A percentile compares a stretch with the other conserved stretches of the same genome.
Evolutionary conservation across 768 basidiomycete species (phyloP).

Genomic region (Kwoniella sp.): DNA sequence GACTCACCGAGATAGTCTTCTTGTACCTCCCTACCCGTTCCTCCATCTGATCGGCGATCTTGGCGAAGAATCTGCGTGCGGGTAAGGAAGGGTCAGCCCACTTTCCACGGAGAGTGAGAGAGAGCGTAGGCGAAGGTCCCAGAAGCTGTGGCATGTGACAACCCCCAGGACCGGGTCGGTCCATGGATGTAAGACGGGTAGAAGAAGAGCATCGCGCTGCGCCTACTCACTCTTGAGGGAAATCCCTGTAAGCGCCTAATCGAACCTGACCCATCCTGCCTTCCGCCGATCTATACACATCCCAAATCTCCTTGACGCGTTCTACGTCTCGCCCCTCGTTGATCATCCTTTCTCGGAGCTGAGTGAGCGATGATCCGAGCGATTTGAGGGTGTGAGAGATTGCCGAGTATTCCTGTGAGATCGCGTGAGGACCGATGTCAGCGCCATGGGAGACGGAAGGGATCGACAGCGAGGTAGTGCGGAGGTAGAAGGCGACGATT

Average conservation of each 20-base stretch:
- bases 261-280: slow-evolving; percentile 39
- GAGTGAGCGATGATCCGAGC: slow-evolving; percentile 19
- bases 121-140: no score
- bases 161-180: background rate
- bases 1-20: slow-evolving; percentile 40
- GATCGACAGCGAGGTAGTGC: background rate
- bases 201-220: background rate
- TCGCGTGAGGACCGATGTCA: background rate
- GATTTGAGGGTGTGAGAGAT: slow-evolving; percentile 36
- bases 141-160: background rate
- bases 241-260: slow-evolving; percentile 38
- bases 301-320: slow-evolving; percentile 44
- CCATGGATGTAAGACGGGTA: background rate
- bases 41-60: slow-evolving; percentile 35
- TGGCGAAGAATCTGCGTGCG: slow-evolving; percentile 39
- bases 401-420: slow-evolving; percentile 38
- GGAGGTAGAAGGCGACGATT: background rate
- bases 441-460: background rate
- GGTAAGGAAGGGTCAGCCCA: background rate
- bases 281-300: slow-evolving; percentile 36
- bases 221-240: slow-evolving; percentile 39
- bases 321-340: slow-evolving; percentile 39
- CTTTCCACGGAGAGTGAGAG: background rate
- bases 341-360: slow-evolving; percentile 35
- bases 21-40: slow-evolving; percentile 42